phyloP scores from a whole-genome alignment of 495 filamentous ascomycete genomes.

The Hyaloscypha hepaticicola region DNA sequence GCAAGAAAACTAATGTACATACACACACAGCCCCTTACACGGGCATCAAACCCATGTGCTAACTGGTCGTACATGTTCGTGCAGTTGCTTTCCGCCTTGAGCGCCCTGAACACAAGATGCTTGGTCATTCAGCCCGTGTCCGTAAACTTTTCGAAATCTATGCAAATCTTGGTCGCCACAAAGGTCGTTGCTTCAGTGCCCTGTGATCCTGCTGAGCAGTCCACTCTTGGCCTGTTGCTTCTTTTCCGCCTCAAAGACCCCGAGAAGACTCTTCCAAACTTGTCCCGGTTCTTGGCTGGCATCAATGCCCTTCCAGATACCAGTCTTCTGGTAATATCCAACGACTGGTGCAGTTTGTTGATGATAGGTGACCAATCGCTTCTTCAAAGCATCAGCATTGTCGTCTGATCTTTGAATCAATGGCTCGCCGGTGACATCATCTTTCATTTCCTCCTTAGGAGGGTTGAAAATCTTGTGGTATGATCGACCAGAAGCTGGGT shows the following conservation, averaged over 20 bases:
- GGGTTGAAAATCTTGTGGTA: slow-evolving; percentile 99
- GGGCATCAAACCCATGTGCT: slow-evolving; percentile 25
- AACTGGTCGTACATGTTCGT: slow-evolving; percentile 30
- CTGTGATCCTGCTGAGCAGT: slow-evolving; percentile 48
- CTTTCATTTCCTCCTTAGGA: slow-evolving; percentile 89
- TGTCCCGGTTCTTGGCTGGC: slow-evolving; percentile 94
- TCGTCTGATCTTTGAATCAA: slow-evolving; percentile 95
- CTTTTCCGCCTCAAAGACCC: slow-evolving; percentile 63
- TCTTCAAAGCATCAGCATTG: slow-evolving; percentile 95
- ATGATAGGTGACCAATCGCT: slow-evolving; percentile 92
- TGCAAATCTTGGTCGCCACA: slow-evolving; percentile 27
- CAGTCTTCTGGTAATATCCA: slow-evolving; percentile 92
- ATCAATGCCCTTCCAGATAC: slow-evolving; percentile 95
- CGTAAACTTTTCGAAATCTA: slow-evolving; percentile 28
- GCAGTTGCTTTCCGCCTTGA: slow-evolving; percentile 16
- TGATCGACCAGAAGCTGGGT: slow-evolving; percentile 91
- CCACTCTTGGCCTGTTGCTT: slow-evolving; percentile 42
- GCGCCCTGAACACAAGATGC: slow-evolving; percentile 15
- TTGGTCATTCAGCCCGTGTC: slow-evolving; percentile 11
- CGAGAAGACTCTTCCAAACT: slow-evolving; percentile 90
- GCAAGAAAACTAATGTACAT: slow-evolving; percentile 21
- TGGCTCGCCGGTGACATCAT: slow-evolving; percentile 96
- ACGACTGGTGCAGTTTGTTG: slow-evolving; percentile 90
- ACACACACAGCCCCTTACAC: slow-evolving; percentile 23
- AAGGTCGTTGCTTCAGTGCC: slow-evolving; percentile 17